phyloP scores from a whole-genome alignment of 202 grass and related monocot genomes.

The Digitaria exilis region DNA sequence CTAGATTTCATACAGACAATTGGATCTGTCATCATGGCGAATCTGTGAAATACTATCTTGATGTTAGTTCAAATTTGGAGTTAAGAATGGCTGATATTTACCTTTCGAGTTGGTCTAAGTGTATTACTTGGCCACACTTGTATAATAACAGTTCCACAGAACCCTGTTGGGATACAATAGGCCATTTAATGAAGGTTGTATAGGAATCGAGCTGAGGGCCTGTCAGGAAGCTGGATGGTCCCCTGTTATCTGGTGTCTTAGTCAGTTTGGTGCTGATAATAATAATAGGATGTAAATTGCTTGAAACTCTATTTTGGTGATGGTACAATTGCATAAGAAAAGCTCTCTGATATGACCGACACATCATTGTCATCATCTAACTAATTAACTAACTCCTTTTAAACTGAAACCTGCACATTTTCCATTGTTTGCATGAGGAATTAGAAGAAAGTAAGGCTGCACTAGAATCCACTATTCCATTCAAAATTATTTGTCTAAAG shows the following conservation, averaged over 20 bases:
- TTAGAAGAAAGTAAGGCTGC: background rate
- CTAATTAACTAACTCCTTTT: conserved; percentile 3
- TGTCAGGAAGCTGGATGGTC: background rate
- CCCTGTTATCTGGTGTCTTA: background rate
- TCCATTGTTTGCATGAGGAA: background rate
- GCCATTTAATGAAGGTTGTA: background rate
- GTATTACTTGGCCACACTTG: background rate
- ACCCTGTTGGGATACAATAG: background rate
- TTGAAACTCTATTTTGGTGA: conserved; percentile 1
- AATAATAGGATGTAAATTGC: background rate
- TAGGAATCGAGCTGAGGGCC: background rate
- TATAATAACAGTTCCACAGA: background rate
- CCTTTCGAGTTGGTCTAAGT: background rate
- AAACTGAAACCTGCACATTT: background rate
- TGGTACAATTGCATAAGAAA: background rate
- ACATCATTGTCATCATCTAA: background rate
- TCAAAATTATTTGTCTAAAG: background rate
- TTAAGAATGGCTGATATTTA: background rate
- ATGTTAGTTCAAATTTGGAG: background rate
- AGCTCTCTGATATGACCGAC: background rate
- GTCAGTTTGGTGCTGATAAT: background rate
- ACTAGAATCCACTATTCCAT: background rate
- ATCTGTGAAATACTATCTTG: background rate
- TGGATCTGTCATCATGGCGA: background rate
- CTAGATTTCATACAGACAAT: conserved; percentile 1